Evolutionary conservation across 1,139 yeast genomes (phyloP), one percentile per base, ranked within the genome.

Genomic region (Yamadazyma blattariae): DNA sequence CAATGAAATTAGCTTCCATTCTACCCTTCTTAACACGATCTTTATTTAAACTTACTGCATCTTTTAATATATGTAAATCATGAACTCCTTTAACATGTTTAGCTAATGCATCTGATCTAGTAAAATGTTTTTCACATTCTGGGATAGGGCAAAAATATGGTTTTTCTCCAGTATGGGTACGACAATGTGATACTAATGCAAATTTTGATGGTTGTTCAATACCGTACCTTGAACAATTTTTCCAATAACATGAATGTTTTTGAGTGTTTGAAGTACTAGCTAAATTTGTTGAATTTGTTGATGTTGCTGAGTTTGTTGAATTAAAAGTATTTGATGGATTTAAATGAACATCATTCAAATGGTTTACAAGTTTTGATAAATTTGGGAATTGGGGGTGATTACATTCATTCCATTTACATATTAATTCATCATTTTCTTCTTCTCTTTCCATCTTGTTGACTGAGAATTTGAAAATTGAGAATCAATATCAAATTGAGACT

Each of bases 71-170:
- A 38, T 67, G 68, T 38, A 70, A 65, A 38, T 77, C 82, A 49
- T 82, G 89, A 1, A 73, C 82, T 0, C 79, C 72, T 33, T 78
- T 69, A 36, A 82, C 66, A 52, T 84, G 92, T 47, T 77, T 73
- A 11, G 82, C 73, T 42, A 84, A 61, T 1, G 82, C 84, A 43
- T 79, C 86, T 1, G 80, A 65, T 38, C 82, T 55, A 1, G 77
- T 69, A 48, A 81, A 82, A 34, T 71, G 71, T 41, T 77, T 71
- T 39, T 73, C 76, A 57, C 92, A 84, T 48, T 81, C 88, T 1
- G 88, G 88, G 11, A 82, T 66, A 0, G 79, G 71, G 51, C 94
- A 84, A 45, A 70, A 77, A 49, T 77, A 80, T 22, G 86, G 86
- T 45, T 73, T 72, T 48, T 80, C 86, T 0, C 84, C 82, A 0